Evolutionary conservation across 108 stramenopile genomes (phyloP), one percentile per base, ranked within the genome.

Genomic region (Nannochloropsis salina): DNA sequence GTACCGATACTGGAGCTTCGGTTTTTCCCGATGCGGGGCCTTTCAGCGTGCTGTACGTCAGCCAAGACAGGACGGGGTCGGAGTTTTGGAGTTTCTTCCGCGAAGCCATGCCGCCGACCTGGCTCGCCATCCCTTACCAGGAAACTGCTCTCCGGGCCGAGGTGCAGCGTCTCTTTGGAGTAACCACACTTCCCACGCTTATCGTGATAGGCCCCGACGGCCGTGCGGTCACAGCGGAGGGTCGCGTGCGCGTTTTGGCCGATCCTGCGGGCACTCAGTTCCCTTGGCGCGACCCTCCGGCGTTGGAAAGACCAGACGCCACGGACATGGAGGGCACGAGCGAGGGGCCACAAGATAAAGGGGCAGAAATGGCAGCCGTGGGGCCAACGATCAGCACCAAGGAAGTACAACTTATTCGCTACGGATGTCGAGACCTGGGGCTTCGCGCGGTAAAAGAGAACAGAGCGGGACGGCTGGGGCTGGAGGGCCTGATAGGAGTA

Each of bases 61-160:
- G 61, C 61, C 61, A 74, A 74, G 61, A 74, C n/a, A 15, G 61
- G 61, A n/a, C 61, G 0, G 61, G 61, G n/a, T 15, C 61, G 61
- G 61, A 74, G 3, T 74, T 74, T 74, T 74, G 61, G 61, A n/a
- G n/a, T n/a, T 74, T 74, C 61, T 74, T 74, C 61, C 15, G 61
- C 3, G 31, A 31, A 31, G n/a, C 20, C 61, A 74, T 74, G 61
- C 61, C 61, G 61, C 20, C 4, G 61, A 74, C 61, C 20, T 74
- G 61, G 61, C 8, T 74, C 20, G 61, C 61, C 20, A 74, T 74
- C n/a, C 61, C 61, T 74, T 3, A 74, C 61, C 61, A 15, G 15
- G 61, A 74, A n/a, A 74, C 15, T 74, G 61, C 61, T 15, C n/a
- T 74, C 20, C 15, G 61, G 2, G 61, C 61, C 20, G 61, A 74